phyloP scores from a whole-genome alignment of 345 rosid species.

The Pugionium cornutum region DNA sequence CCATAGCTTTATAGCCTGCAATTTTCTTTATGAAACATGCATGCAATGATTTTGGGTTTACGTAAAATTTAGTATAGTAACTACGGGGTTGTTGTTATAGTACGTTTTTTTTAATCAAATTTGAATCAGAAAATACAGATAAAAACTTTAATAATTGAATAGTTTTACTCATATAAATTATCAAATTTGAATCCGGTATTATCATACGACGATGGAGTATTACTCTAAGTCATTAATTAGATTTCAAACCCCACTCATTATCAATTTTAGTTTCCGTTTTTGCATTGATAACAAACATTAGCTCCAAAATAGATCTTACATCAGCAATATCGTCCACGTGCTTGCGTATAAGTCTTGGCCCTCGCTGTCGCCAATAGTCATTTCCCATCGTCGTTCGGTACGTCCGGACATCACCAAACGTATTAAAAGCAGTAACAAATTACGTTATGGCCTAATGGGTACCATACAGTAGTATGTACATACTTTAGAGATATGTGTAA shows the following conservation, averaged over 20 bases:
- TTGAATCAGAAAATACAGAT: too few species aligned
- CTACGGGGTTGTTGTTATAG: background rate
- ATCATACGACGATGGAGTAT: background rate
- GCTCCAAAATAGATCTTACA: background rate
- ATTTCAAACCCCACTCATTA: background rate
- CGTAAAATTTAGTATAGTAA: too few species aligned
- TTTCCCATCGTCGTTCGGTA: slow-evolving; percentile 15
- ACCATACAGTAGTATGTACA: background rate
- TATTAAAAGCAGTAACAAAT: slow-evolving; percentile 25
- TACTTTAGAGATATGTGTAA: slow-evolving; percentile 27
- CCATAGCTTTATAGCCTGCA: background rate
- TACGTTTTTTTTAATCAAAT: slow-evolving; percentile 19
- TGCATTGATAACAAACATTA: background rate
- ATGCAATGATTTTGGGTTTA: background rate
- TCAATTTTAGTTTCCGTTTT: background rate
- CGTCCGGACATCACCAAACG: slow-evolving; percentile 23
- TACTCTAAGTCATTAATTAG: background rate
- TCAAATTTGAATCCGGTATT: too few species aligned
- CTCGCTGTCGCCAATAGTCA: slow-evolving; percentile 31
- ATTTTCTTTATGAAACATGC: background rate
- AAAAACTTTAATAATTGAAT: background rate
- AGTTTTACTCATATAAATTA: too few species aligned
- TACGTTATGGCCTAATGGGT: slow-evolving; percentile 19
- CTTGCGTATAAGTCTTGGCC: slow-evolving; percentile 16
- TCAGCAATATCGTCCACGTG: slow-evolving; percentile 13